These are phyloP conservation scores for Penicillium pulvis DNA, from an alignment of 495 filamentous ascomycete species.

Conservation along the genomic window DNA sequence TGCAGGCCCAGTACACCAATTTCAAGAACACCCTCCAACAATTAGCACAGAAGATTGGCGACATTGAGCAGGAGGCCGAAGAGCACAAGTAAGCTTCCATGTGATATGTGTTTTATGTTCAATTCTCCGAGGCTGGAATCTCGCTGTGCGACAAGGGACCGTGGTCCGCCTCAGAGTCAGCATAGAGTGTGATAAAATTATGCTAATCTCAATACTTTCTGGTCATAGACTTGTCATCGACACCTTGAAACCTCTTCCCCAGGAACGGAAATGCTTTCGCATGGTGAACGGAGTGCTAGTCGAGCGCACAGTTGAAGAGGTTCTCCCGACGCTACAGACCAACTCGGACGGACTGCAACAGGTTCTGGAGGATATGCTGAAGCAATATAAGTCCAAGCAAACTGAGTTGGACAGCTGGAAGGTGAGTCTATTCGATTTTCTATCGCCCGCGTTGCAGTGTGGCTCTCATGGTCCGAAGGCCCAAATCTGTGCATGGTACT, in stretches of 20 bases:
- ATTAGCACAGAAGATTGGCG: constrained; percentile 92
- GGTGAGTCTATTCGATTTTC: constrained; percentile 55
- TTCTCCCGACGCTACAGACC: constrained; percentile 87
- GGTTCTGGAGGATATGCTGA: constrained; percentile 92
- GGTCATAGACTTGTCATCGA: constrained; percentile 84
- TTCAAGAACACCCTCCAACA: constrained; percentile 96
- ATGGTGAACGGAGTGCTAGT: constrained; percentile 97
- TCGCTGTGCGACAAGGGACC: not conserved
- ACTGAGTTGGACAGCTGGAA: constrained; percentile 98
- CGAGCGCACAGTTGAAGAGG: constrained; percentile 90
- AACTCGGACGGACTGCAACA: constrained; percentile 94
- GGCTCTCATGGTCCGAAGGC: not conserved
- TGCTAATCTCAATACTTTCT: constrained; percentile 17
- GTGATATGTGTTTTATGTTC: not conserved
- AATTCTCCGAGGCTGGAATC: not conserved
- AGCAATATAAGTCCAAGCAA: constrained; percentile 95
- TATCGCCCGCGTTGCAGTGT: not conserved
- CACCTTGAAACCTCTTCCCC: constrained; percentile 79
- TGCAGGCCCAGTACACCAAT: constrained; percentile 89
- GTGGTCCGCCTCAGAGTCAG: not conserved
- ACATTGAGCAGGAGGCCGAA: constrained; percentile 94
- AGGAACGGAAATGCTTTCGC: constrained; percentile 94
- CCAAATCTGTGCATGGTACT: not conserved
- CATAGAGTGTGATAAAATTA: not conserved
- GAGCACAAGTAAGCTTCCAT: constrained; percentile 85